These are phyloP conservation scores for Pichia sp. DNA, from an alignment of 1,139 yeast species.

Conservation along the genomic window DNA sequence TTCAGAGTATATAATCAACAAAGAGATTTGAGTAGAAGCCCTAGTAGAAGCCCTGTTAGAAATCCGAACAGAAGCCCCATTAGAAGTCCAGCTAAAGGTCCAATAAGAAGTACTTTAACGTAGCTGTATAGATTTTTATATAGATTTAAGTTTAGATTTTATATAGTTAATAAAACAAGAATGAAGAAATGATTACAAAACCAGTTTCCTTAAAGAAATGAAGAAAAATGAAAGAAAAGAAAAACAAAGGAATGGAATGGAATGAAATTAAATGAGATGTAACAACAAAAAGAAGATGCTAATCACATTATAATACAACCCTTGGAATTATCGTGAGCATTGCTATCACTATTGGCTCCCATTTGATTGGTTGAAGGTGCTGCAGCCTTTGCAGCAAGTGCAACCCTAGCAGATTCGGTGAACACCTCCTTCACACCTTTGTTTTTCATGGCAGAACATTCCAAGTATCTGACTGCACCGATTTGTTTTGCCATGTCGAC, in stretches of 20 bases:
- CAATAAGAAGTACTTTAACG: no score
- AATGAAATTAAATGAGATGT: no score
- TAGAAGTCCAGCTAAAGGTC: background rate
- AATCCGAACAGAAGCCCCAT: constrained; percentile 2
- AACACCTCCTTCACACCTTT: constrained; percentile 96
- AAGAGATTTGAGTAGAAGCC: background rate
- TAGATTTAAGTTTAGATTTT: no score
- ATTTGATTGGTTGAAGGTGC: constrained; percentile 10
- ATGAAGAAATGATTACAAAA: no score
- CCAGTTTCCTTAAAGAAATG: no score
- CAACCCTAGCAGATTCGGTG: constrained; percentile 95
- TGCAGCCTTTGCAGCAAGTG: constrained; percentile 81
- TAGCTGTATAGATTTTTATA: no score
- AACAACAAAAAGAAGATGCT: no score
- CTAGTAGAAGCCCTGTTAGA: constrained; percentile 11
- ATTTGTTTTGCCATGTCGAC: constrained; percentile 77
- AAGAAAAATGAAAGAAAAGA: no score
- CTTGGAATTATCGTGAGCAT: background rate
- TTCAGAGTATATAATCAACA: constrained; percentile 2
- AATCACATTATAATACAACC: constrained; percentile 25
- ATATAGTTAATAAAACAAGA: no score
- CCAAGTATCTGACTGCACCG: constrained; percentile 80
- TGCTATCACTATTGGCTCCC: background rate
- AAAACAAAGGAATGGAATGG: no score
- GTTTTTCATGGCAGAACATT: constrained; percentile 90